phyloP scores from a whole-genome alignment of 2,329 filamentous ascomycete species.

The Epicoccum nigrum region DNA sequence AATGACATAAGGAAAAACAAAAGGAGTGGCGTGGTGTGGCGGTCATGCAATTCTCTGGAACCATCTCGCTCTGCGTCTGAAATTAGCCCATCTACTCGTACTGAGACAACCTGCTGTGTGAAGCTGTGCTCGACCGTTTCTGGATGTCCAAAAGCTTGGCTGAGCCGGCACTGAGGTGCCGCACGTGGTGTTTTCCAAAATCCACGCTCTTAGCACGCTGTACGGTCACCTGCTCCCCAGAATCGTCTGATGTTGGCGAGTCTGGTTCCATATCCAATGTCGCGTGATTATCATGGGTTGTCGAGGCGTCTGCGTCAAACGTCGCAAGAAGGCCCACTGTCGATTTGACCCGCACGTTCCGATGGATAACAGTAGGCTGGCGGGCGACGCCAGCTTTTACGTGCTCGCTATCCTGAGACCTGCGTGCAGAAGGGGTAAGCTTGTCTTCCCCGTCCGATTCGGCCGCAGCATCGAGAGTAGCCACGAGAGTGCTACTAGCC shows the following conservation, averaged over 20 bases:
- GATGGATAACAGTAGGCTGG: conserved; percentile 70
- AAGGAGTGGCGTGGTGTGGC: conserved; percentile 45
- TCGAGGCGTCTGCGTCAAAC: conserved; percentile 47
- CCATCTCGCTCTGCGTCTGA: conserved; percentile 19
- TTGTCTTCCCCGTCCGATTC: conserved; percentile 51
- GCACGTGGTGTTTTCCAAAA: conserved; percentile 67
- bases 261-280: conserved; percentile 39
- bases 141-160: conserved; percentile 73
- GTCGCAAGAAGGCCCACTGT: conserved; percentile 65
- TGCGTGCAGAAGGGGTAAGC: conserved; percentile 25
- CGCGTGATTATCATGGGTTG: conserved; percentile 38
- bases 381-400: conserved; percentile 61
- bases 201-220: conserved; percentile 75
- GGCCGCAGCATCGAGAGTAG: conserved; percentile 37
- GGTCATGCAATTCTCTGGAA: conserved; percentile 30
- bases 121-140: conserved; percentile 41
- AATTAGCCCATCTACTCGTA: conserved; percentile 27
- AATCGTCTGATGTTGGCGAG: conserved; percentile 38
- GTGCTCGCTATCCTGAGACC: conserved; percentile 47
- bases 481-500: conserved; percentile 56
- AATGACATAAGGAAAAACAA: conserved; percentile 44
- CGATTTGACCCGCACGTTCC: conserved; percentile 63
- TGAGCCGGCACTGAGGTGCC: conserved; percentile 78
- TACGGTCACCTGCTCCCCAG: conserved; percentile 41
- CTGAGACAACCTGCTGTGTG: conserved; percentile 32